These are phyloP conservation scores for Talaromyces sp. DNA, from an alignment of 2,329 filamentous ascomycete species.

Conservation along the genomic window DNA sequence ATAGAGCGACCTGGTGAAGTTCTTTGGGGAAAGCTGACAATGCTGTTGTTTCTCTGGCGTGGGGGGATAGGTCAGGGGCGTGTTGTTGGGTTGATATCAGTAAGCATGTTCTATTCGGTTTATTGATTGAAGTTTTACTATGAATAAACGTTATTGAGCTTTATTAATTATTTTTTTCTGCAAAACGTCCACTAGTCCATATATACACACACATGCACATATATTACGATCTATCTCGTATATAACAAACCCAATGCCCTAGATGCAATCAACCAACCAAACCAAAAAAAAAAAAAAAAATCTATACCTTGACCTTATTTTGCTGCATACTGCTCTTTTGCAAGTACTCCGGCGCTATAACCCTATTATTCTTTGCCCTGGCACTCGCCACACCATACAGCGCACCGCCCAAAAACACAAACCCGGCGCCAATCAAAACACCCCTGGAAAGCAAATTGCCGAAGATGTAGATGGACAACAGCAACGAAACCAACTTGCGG, in stretches of 20 bases:
- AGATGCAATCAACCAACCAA: not conserved
- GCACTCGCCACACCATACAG: slow-evolving; percentile 74
- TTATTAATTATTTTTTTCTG: not conserved
- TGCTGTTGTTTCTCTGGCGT: not conserved
- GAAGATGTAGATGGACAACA: slow-evolving; percentile 91
- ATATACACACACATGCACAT: not conserved
- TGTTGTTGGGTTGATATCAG: not conserved
- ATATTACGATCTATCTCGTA: not conserved
- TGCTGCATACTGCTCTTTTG: not conserved
- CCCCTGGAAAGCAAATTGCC: slow-evolving; percentile 74
- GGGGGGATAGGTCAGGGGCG: not conserved
- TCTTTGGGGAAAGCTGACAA: not conserved
- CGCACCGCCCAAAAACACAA: slow-evolving; percentile 89
- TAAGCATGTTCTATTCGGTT: not conserved
- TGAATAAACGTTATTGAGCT: not conserved
- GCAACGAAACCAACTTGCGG: slow-evolving; percentile 83
- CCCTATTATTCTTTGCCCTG: slow-evolving; percentile 22
- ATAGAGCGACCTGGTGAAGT: not conserved
- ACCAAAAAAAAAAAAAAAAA: not conserved
- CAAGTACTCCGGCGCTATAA: not conserved
- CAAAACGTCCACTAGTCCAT: not conserved
- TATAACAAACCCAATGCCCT: not conserved
- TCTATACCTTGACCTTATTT: not conserved
- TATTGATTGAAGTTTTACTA: not conserved
- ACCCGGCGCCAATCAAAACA: slow-evolving; percentile 72